Evolutionary conservation across 169 alveolate genomes (phyloP).

Genomic region (Plasmodium chabaudi): DNA sequence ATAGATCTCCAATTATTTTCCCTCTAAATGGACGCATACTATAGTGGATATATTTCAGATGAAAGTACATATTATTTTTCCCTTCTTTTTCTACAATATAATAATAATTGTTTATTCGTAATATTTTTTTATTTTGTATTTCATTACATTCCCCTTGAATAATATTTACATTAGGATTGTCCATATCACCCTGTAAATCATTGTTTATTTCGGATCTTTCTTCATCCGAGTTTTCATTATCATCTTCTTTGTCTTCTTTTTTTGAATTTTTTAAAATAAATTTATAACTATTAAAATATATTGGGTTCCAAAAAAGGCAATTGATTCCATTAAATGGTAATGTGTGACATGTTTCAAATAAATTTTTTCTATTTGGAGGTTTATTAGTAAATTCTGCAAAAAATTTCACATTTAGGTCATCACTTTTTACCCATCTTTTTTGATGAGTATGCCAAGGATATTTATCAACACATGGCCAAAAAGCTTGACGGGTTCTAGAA

Average conservation of each 20-base stretch:
- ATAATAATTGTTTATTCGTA: slow-evolving; percentile 36
- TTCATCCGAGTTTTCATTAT: slow-evolving; percentile 19
- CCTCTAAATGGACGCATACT: slow-evolving; percentile 85
- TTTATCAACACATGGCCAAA: slow-evolving; percentile 86
- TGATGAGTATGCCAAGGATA: slow-evolving; percentile 89
- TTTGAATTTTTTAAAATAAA: slow-evolving; percentile 19
- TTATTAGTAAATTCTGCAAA: slow-evolving; percentile 81
- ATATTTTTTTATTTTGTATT: slow-evolving; percentile 66
- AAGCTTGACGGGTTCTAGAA: slow-evolving; percentile 81
- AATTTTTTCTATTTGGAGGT: slow-evolving; percentile 64
- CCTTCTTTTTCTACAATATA: slow-evolving; percentile 73
- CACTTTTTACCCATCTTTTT: slow-evolving; percentile 79
- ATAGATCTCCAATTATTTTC: slow-evolving; percentile 80
- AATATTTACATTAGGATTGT: slow-evolving; percentile 3
- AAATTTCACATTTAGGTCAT: slow-evolving; percentile 73
- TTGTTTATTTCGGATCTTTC: slow-evolving; percentile 9
- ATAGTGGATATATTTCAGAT: slow-evolving; percentile 9
- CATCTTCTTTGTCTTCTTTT: slow-evolving; percentile 11
- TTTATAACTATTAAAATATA: slow-evolving; percentile 42
- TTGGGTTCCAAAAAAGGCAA: slow-evolving; percentile 78
- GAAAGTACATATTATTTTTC: slow-evolving; percentile 13
- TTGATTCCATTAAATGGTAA: slow-evolving; percentile 85
- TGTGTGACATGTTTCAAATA: slow-evolving; percentile 83
- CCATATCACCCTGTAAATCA: slow-evolving; percentile 31
- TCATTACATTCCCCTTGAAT: too few relatives aligned